A percentile compares a stretch with the other conserved stretches of the same genome.
Evolutionary conservation across 225 moss, liverwort and hornwort species (phyloP).

Genomic region (Bryoerythrophyllum caledonicum): DNA sequence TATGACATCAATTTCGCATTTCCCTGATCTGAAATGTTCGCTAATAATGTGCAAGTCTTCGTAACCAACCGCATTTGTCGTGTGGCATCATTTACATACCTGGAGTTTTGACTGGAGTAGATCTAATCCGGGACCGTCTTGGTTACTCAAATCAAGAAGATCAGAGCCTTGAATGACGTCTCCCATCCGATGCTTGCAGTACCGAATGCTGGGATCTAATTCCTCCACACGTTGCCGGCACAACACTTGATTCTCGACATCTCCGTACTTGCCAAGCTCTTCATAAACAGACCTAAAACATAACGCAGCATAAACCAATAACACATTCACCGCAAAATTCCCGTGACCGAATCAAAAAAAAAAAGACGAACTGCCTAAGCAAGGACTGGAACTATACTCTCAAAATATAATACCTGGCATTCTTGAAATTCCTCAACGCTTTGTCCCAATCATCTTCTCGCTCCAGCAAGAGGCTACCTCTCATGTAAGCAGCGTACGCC

Average conservation of each 20-base stretch:
- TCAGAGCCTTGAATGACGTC: conserved; percentile 68
- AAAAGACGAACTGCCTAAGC: neutral
- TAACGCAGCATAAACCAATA: conserved; percentile 13
- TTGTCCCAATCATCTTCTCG: conserved; percentile 96
- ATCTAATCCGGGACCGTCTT: conserved; percentile 86
- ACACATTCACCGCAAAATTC: neutral
- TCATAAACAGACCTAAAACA: conserved; percentile 78
- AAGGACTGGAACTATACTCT: neutral
- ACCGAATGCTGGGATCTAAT: conserved; percentile 79
- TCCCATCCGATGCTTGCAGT: conserved; percentile 87
- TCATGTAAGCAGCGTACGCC: conserved; percentile 97
- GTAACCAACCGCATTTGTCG: neutral
- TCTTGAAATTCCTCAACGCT: conserved; percentile 85
- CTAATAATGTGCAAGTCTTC: neutral
- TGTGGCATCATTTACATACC: conserved; percentile 38
- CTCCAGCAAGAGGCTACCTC: conserved; percentile 85
- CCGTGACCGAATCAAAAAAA: neutral
- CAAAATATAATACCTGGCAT: conserved; percentile 62
- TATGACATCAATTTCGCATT: neutral
- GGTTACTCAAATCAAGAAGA: conserved; percentile 83
- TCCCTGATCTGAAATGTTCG: neutral
- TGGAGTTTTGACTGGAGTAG: conserved; percentile 92
- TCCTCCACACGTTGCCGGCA: conserved; percentile 96
- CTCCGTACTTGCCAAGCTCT: conserved; percentile 87
- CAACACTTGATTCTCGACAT: conserved; percentile 89